These are phyloP conservation scores for Cutaneotrichosporon arboriforme DNA, from an alignment of 1,284 basidiomycete species.

Conservation along the genomic window DNA sequence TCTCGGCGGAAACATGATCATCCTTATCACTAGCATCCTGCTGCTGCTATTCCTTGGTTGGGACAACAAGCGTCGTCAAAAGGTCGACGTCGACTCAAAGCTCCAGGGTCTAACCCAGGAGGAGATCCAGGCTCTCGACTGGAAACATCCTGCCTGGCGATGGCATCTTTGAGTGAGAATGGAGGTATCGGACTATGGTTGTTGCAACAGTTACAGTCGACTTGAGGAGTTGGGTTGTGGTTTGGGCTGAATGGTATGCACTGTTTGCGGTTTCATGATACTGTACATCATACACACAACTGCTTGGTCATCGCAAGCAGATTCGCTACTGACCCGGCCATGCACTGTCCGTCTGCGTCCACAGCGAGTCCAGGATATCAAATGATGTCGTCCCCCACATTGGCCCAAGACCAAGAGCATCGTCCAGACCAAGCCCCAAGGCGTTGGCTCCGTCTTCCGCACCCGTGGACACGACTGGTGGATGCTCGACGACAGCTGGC, in stretches of 20 bases:
- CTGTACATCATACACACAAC: not conserved
- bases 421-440: not conserved
- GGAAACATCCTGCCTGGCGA: constrained; percentile 17
- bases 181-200: no score
- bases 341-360: constrained; percentile 7
- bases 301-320: no score
- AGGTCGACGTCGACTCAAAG: constrained; percentile 4
- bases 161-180: constrained; percentile 13
- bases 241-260: no score
- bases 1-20: constrained; percentile 7
- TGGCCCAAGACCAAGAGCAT: not conserved
- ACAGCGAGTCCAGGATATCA: constrained; percentile 12
- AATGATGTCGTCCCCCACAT: constrained; percentile 5
- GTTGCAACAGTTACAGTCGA: no score
- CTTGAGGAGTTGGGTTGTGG: no score
- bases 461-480: not conserved
- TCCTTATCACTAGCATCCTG: constrained; percentile 9
- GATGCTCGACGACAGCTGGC: not conserved
- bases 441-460: no score
- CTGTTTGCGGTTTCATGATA: not conserved
- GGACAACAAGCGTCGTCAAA: constrained; percentile 14
- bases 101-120: constrained; percentile 3
- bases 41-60: constrained; percentile 7
- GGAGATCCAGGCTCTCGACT: constrained; percentile 17
- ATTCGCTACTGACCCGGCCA: not conserved